phyloP scores from a whole-genome alignment of 2,329 filamentous ascomycete genomes.

The Aspergillus proliferans region DNA sequence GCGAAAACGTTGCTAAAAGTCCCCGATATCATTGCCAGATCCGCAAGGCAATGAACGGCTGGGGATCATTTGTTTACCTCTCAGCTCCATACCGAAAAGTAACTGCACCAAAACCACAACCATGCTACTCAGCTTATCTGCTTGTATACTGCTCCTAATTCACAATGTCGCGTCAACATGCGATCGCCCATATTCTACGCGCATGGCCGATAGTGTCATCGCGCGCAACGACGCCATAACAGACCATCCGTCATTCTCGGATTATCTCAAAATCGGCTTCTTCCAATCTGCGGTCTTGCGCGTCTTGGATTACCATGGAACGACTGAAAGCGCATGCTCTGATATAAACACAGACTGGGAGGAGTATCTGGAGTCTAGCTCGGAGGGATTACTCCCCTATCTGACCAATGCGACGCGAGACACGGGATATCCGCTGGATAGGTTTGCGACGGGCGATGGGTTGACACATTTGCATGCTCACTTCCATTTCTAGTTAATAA shows the following conservation, averaged over 20 bases:
- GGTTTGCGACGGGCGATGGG: slow-evolving; percentile 14
- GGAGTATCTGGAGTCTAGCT: slow-evolving; percentile 12
- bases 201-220: slow-evolving; percentile 25
- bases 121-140: too few relatives aligned
- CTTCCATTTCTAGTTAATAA: background rate
- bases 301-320: slow-evolving; percentile 9
- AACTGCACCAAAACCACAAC: too few relatives aligned
- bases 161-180: background rate
- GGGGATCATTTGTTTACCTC: too few relatives aligned
- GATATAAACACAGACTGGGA: slow-evolving; percentile 12
- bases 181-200: slow-evolving; percentile 16
- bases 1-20: too few relatives aligned
- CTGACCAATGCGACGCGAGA: slow-evolving; percentile 15
- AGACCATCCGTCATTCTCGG: slow-evolving; percentile 10
- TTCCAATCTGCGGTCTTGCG: slow-evolving; percentile 18
- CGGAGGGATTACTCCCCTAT: slow-evolving; percentile 11
- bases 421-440: slow-evolving; percentile 14
- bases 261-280: slow-evolving; percentile 15
- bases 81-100: too few relatives aligned
- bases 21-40: too few relatives aligned
- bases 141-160: too few relatives aligned
- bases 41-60: too few relatives aligned
- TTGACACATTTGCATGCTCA: slow-evolving; percentile 11
- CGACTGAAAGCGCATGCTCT: slow-evolving; percentile 2
- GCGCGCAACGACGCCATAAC: slow-evolving; percentile 15